Evolutionary conservation across 257 asterid species (phyloP).

Genomic region (Coffea canephora): DNA sequence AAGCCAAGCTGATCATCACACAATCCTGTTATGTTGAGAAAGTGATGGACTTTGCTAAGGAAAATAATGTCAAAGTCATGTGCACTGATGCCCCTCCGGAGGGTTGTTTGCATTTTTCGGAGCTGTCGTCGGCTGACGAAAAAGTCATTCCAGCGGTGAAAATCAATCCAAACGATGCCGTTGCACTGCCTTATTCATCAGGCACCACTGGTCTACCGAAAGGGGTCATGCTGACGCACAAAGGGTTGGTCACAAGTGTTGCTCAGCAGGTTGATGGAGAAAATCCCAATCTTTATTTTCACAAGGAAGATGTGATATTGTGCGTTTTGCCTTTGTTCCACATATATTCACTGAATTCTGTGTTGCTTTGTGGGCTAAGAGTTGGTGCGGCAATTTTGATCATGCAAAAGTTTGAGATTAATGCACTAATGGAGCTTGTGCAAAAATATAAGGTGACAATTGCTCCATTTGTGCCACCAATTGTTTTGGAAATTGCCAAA

Average conservation of each 20-base stretch:
- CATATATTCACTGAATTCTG: conserved; percentile 29
- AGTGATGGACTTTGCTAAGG: conserved; percentile 13
- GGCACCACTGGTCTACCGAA: conserved; percentile 41
- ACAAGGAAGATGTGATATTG: conserved; percentile 33
- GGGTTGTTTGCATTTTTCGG: conserved; percentile 24
- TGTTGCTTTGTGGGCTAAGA: conserved; percentile 35
- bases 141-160: conserved; percentile 22
- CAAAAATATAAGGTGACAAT: conserved; percentile 35
- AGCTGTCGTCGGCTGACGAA: conserved; percentile 13
- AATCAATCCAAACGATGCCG: conserved; percentile 23
- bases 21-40: conserved; percentile 24
- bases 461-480: conserved; percentile 43
- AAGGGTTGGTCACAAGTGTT: conserved; percentile 34
- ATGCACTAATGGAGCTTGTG: conserved; percentile 25
- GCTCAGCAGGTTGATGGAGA: conserved; percentile 47
- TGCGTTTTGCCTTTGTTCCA: conserved; percentile 45
- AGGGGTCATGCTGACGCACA: conserved; percentile 41
- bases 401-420: conserved; percentile 38
- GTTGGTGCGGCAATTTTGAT: conserved; percentile 39
- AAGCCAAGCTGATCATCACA: conserved; percentile 33
- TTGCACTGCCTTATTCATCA: conserved; percentile 36
- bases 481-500: conserved; percentile 37
- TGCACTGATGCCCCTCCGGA: conserved; percentile 13
- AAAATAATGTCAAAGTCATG: conserved; percentile 17
- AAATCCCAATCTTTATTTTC: conserved; percentile 33